These are phyloP conservation scores for Hyaloperonospora brassicae DNA, from an alignment of 352 stramenopile genomes.

Conservation along the genomic window DNA sequence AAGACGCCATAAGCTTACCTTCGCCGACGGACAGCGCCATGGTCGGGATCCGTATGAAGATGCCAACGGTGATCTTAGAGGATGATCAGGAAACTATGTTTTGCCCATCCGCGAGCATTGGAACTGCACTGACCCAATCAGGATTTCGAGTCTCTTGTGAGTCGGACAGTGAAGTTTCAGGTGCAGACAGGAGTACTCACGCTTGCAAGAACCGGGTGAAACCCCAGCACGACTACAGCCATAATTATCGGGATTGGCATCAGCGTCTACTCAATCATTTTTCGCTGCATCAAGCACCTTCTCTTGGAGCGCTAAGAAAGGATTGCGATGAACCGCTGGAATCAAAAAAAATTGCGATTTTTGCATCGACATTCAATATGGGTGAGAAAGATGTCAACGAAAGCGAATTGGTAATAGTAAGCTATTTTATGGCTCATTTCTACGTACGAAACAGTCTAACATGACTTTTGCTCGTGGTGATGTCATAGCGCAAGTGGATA, in stretches of 20 bases:
- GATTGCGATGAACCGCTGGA: slow-evolving; percentile 4
- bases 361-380: slow-evolving; percentile 84
- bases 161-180: slow-evolving; percentile 22
- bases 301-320: neutral
- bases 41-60: slow-evolving; percentile 22
- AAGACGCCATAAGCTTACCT: slow-evolving; percentile 36
- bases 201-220: slow-evolving; percentile 7
- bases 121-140: slow-evolving; percentile 9
- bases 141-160: slow-evolving; percentile 19
- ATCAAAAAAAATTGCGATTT: slow-evolving; percentile 50
- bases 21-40: slow-evolving; percentile 34
- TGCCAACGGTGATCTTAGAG: slow-evolving; percentile 12
- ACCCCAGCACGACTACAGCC: slow-evolving; percentile 14
- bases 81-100: slow-evolving; percentile 20
- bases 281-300: slow-evolving; percentile 16
- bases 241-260: slow-evolving; percentile 23
- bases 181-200: slow-evolving; percentile 7
- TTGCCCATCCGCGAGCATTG: slow-evolving; percentile 11
- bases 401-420: slow-evolving; percentile 32
- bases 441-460: slow-evolving; percentile 5
- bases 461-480: slow-evolving; percentile 1
- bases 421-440: neutral
- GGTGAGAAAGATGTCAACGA: slow-evolving; percentile 62
- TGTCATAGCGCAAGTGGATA: slow-evolving; percentile 60
- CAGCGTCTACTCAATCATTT: slow-evolving; percentile 32